Percentiles rank a stretch among this genome's conserved stretches.
phyloP scores from a whole-genome alignment of 2,329 filamentous ascomycete species.

The Diaporthe eres region DNA sequence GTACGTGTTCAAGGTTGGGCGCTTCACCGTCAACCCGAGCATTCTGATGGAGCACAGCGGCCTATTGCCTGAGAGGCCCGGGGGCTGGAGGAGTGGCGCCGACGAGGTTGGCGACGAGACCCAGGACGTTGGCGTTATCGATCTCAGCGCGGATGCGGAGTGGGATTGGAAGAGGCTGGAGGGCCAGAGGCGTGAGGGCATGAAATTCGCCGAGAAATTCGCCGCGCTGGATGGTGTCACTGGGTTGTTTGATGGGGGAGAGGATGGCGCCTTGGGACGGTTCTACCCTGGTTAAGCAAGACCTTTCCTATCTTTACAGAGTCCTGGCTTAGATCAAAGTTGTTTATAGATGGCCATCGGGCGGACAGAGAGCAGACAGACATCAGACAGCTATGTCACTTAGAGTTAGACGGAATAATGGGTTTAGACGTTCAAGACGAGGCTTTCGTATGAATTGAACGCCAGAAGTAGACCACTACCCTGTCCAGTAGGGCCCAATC shows the following conservation, averaged over 20 bases:
- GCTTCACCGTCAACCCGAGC: constrained; percentile 88
- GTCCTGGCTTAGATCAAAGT: background rate
- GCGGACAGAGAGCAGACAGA: background rate
- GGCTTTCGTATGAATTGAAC: constrained; percentile 1
- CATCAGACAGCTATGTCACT: background rate
- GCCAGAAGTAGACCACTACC: background rate
- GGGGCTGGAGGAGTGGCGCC: constrained; percentile 69
- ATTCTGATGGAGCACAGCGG: constrained; percentile 79
- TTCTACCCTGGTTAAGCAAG: constrained; percentile 51
- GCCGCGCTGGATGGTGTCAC: constrained; percentile 69
- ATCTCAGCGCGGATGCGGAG: constrained; percentile 54
- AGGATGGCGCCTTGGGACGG: constrained; percentile 64
- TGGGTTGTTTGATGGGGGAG: constrained; percentile 67
- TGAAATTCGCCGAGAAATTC: constrained; percentile 69
- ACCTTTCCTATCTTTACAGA: constrained; percentile 12
- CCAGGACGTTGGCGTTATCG: constrained; percentile 46
- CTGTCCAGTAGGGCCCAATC: background rate
- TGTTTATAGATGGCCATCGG: background rate
- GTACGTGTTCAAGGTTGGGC: constrained; percentile 86
- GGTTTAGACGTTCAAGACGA: background rate
- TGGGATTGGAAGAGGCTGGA: constrained; percentile 74
- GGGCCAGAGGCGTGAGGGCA: constrained; percentile 66
- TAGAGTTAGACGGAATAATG: background rate
- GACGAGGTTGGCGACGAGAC: constrained; percentile 55
- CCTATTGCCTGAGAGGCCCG: constrained; percentile 81